Evolutionary conservation across 495 filamentous ascomycete genomes (phyloP).

Genomic region (Aspergillus biplanus): DNA sequence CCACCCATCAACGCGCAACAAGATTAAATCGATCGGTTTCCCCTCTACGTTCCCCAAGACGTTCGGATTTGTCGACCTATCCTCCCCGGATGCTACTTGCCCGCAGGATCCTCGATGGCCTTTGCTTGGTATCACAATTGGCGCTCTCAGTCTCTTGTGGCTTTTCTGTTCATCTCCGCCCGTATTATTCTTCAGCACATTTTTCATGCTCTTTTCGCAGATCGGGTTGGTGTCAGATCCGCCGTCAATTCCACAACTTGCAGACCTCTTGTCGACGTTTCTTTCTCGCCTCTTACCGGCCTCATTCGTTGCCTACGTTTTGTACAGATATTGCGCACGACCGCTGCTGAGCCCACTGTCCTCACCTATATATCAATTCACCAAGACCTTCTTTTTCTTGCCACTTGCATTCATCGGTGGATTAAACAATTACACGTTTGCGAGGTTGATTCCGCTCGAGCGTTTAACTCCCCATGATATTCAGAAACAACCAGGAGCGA

Average conservation of each 20-base stretch:
- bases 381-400: constrained; percentile 75
- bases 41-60: constrained; percentile 78
- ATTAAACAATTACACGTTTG: constrained; percentile 82
- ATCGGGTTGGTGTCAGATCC: constrained; percentile 80
- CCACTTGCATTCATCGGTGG: constrained; percentile 77
- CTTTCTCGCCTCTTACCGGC: constrained; percentile 78
- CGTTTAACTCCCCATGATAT: constrained; percentile 79
- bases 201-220: constrained; percentile 75
- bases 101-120: constrained; percentile 70
- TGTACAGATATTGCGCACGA: constrained; percentile 69
- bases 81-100: constrained; percentile 44
- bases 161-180: constrained; percentile 69
- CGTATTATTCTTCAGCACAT: constrained; percentile 72
- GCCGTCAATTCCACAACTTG: constrained; percentile 57
- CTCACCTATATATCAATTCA: constrained; percentile 60
- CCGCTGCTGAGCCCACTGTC: constrained; percentile 59
- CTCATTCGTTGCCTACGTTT: constrained; percentile 71
- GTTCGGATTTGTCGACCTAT: constrained; percentile 63
- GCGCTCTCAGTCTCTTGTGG: constrained; percentile 66
- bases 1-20: constrained; percentile 59
- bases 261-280: constrained; percentile 67
- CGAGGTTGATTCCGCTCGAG: constrained; percentile 75
- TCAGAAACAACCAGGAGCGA: constrained; percentile 74
- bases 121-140: constrained; percentile 71
- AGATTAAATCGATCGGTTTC: constrained; percentile 69